Base-by-base conservation (phyloP, 2,329 filamentous ascomycete species). In the Microsporum audouinii region DNA sequence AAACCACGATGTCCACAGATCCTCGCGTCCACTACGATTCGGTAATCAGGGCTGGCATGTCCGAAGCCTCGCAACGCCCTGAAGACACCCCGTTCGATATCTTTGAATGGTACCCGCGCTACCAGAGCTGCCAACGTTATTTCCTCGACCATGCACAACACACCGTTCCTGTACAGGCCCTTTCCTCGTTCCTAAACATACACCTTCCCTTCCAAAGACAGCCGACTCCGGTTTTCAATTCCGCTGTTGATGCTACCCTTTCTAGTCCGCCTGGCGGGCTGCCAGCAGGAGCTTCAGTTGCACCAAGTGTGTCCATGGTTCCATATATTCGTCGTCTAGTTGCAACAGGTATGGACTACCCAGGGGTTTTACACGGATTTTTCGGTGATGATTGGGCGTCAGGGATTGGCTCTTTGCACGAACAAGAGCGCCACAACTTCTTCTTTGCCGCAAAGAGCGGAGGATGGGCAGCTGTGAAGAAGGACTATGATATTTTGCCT, bases 361-460 rank as follows among this genome's bases (percentile, higher is more conserved):
- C 88, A 0, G 85, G 85, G 0, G 86, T 97, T n/a, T 78, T 99
- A 63, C 89, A 96, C 70, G 91, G 91, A 8, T 96, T 96, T 77
- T 99, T 97, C 68, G 94, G 94, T n/a, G 89, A 96, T 65, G 88
- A 95, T 71, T 99, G 91, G 89, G 75, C 78, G 38, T 78, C 82
- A 23, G 94, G 94, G 1, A 81, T 97, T 57, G 88, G 91, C 0
- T 84, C 86, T 8, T 78, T 96, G 62, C 88, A 95, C 70, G 89
- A 96, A 72, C 86, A 88, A 65, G 94, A 99, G 75, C 83, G 94
- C 58, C 84, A 90, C 61, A 99, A 99, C 72, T 99, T 94, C 71
- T 82, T 99, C 38, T 97, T 97, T 71, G 89, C 92, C 0, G 89
- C 91, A 10, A 99, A 97, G 77, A 94, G 89, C 70, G 88, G 88